Evolutionary conservation across 1,284 basidiomycete species (phyloP).

Genomic region (Cryptococcus floricola): DNA sequence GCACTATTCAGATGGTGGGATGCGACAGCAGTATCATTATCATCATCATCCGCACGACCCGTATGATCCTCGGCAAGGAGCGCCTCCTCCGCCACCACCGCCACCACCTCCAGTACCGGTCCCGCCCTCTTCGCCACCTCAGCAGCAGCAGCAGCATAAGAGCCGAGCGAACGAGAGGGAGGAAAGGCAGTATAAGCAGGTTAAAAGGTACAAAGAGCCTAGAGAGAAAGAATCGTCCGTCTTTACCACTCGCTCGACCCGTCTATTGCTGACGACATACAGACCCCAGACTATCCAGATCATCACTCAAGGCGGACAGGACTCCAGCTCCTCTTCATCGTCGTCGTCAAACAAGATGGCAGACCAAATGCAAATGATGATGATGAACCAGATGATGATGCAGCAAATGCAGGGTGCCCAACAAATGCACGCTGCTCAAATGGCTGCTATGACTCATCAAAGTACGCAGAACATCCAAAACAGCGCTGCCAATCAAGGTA

Average conservation of each 20-base stretch:
- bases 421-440: slow-evolving; percentile 34
- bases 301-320: slow-evolving; percentile 1
- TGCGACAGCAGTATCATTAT: not conserved
- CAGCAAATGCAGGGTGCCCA: slow-evolving; percentile 32
- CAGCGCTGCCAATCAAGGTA: not conserved
- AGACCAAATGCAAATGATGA: slow-evolving; percentile 33
- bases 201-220: not conserved
- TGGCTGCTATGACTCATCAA: slow-evolving; percentile 26
- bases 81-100: not conserved
- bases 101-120: not conserved
- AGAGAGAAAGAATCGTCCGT: not conserved
- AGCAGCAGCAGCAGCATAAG: too few species aligned
- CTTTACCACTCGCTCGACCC: not conserved
- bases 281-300: slow-evolving; percentile 14
- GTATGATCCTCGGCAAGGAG: not conserved
- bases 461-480: slow-evolving; percentile 8
- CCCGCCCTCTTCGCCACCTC: too few species aligned
- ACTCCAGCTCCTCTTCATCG: not conserved
- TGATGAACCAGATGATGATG: slow-evolving; percentile 40
- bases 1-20: not conserved
- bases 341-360: slow-evolving; percentile 1
- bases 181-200: not conserved
- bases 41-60: not conserved
- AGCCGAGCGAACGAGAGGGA: not conserved
- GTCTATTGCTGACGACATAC: not conserved